Evolutionary conservation across 352 stramenopile species (phyloP).

Genomic region (Thraustotheca clavata): DNA sequence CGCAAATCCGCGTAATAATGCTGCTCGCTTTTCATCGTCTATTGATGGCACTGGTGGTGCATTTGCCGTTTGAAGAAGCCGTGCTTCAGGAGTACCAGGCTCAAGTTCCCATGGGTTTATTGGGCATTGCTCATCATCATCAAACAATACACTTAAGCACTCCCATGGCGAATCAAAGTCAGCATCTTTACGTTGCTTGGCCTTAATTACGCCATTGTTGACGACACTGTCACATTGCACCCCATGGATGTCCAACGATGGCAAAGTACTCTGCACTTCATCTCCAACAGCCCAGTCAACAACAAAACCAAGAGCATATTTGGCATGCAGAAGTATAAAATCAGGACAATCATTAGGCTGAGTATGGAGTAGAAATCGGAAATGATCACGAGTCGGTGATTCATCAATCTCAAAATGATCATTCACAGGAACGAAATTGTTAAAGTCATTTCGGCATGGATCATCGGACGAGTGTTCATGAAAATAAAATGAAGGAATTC

Average conservation of each 20-base stretch:
- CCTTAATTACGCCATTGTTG: conserved; percentile 53
- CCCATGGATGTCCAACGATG: conserved; percentile 52
- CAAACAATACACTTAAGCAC: conserved; percentile 60
- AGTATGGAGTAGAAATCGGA: conserved; percentile 54
- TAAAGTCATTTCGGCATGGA: conserved; percentile 33
- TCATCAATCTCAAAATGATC: conserved; percentile 35
- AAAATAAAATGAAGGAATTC: conserved; percentile 36
- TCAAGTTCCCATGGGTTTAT: conserved; percentile 81
- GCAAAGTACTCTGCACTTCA: conserved; percentile 62
- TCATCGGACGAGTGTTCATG: conserved; percentile 26
- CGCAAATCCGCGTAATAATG: conserved; percentile 45
- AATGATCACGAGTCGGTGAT: conserved; percentile 33
- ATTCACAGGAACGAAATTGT: conserved; percentile 61
- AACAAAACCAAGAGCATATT: conserved; percentile 72
- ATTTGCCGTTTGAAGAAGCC: conserved; percentile 23
- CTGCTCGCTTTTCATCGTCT: conserved; percentile 34
- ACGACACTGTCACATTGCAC: conserved; percentile 46
- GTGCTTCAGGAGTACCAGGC: conserved; percentile 30
- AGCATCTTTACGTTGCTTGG: conserved; percentile 24
- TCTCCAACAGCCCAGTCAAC: conserved; percentile 58
- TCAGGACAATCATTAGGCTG: conserved; percentile 76
- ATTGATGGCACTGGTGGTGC: conserved; percentile 26
- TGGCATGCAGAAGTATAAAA: conserved; percentile 77
- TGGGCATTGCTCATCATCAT: conserved; percentile 46
- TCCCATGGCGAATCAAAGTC: conserved; percentile 55